Base-by-base conservation (phyloP, 2,329 filamentous ascomycete species). In the Xylariaceae sp. region DNA sequence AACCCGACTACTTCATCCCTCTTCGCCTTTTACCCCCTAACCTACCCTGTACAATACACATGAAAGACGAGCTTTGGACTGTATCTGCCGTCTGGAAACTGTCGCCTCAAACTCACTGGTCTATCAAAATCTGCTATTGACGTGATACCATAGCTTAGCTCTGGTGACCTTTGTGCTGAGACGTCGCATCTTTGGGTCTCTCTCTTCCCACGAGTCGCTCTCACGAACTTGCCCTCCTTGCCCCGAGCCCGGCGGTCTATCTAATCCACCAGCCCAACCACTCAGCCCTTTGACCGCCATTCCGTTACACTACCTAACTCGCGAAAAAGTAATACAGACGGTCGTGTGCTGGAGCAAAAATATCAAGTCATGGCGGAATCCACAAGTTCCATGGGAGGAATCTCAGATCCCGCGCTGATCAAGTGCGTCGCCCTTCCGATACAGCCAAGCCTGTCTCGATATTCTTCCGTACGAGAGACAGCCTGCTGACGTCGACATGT, bases 361-460 rank as follows among this genome's bases (percentile, higher is more conserved):
- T 32, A 33, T 40, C 30, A 29, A 31, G 55, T 48, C 30, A 61
- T 60, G 58, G 37, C 48, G 38, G 58, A 60, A 24, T 29, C 41
- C 18, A 59, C 73, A 46, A 59, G 58, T 50, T 62, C 65, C 28
- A 62, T 64, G 61, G 77, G 76, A 51, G 77, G 77, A 56, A 81
- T 81, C 62, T 79, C 77, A 47, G 77, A 81, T 67, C 77, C 77
- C 51, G 73, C 75, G 56, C 73, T 81, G 54, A 81, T 81, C 66
- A 78, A 78, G 77, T 81, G 59, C 47, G 68, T 61, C 42, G 46
- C 38, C 41, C 39, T 38, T 38, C 43, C 53, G 50, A 50, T 47
- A 52, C 44, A 34, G 41, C 41, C 38, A 23, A 6, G n/a, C 8
- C 16, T 29, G 30, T 34, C 44, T 26, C 44, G 35, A 31, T 34